Percentiles rank a stretch among this genome's conserved stretches.
Conservation (phyloP, 139 green algal genomes). For the Coelastrella sp. region DNA sequence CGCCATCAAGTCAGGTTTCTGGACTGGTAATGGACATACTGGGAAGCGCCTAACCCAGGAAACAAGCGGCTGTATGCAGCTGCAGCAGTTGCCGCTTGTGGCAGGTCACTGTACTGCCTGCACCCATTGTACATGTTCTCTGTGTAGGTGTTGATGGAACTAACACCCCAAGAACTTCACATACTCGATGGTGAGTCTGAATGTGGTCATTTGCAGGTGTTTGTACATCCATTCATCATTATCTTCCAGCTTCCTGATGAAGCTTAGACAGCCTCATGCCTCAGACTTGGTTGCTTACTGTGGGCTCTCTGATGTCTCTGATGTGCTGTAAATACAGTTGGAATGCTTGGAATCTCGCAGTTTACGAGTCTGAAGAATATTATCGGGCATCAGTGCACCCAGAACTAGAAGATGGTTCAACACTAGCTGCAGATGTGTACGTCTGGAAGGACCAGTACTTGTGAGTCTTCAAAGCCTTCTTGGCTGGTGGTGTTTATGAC, state of each 20-base stretch:
- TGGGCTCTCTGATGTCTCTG: no score
- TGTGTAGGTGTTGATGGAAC: constrained; percentile 67
- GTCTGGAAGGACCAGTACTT: constrained; percentile 71
- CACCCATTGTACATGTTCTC: background rate
- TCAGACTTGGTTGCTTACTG: no score
- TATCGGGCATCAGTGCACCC: constrained; percentile 52
- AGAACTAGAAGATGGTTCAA: constrained; percentile 49
- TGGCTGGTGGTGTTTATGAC: no score
- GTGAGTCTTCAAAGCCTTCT: constrained; percentile 36
- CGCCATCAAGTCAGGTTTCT: constrained; percentile 33
- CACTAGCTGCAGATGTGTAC: constrained; percentile 67
- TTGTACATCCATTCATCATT: background rate
- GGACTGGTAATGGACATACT: constrained; percentile 53
- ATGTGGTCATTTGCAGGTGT: background rate
- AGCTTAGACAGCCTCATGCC: no score
- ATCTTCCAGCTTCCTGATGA: no score
- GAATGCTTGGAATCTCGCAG: constrained; percentile 38
- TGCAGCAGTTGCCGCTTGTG: background rate
- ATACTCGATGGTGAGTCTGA: constrained; percentile 68
- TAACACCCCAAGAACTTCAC: constrained; percentile 69
- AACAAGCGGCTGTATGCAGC: background rate
- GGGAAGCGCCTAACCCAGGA: background rate
- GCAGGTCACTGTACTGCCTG: background rate
- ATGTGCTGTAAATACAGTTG: background rate
- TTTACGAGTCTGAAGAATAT: constrained; percentile 85